Conservation (phyloP, 805 yeast species). For the Kodamaea sagamina region DNA sequence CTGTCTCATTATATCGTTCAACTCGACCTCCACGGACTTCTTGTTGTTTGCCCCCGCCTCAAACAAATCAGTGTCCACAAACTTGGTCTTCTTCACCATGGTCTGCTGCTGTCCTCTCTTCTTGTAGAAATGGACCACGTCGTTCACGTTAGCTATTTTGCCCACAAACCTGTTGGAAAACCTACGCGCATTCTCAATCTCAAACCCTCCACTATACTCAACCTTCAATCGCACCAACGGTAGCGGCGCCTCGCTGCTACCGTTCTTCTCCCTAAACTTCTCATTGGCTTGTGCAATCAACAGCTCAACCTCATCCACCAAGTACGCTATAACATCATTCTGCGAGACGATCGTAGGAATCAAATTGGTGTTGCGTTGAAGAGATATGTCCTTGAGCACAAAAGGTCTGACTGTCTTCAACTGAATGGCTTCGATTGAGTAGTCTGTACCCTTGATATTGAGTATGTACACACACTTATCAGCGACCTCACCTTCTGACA, state of each 20-base stretch:
- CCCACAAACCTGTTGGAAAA: constrained; percentile 92
- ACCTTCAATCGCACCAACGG: constrained; percentile 83
- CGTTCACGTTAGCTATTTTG: constrained; percentile 85
- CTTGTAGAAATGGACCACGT: constrained; percentile 71
- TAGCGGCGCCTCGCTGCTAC: constrained; percentile 48
- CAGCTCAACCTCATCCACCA: constrained; percentile 63
- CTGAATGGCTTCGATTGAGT: constrained; percentile 58
- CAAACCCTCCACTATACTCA: constrained; percentile 88
- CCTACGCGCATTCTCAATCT: constrained; percentile 86
- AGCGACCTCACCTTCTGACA: constrained; percentile 80
- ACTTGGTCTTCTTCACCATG: constrained; percentile 17
- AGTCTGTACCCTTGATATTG: constrained; percentile 58
- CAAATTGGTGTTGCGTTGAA: constrained; percentile 51
- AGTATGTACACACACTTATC: constrained; percentile 75
- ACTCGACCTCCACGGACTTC: constrained; percentile 41
- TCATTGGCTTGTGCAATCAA: constrained; percentile 52
- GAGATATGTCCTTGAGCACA: constrained; percentile 62
- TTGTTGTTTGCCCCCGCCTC: constrained; percentile 16
- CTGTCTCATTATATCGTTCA: constrained; percentile 64
- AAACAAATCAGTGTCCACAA: constrained; percentile 18
- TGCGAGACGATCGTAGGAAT: constrained; percentile 62
- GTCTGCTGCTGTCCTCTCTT: constrained; percentile 31
- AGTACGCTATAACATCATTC: constrained; percentile 58
- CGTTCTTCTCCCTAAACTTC: constrained; percentile 27
- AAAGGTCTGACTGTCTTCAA: constrained; percentile 82